phyloP scores from a whole-genome alignment of 169 alveolate genomes.

The Cryptosporidium canis region DNA sequence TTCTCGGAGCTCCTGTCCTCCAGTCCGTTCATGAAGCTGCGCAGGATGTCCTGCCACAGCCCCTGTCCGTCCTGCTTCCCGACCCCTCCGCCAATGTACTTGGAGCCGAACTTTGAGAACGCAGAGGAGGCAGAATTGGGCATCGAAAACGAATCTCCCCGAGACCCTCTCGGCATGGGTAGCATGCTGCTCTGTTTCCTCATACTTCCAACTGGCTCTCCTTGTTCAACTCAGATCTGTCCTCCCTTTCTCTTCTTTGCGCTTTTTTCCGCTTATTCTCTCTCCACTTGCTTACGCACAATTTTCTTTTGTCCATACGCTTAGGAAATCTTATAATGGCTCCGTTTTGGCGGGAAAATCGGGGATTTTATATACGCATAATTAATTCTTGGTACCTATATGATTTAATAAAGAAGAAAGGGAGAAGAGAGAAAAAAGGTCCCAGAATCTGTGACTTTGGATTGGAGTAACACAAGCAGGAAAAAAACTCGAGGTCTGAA shows the following conservation, averaged over 20 bases:
- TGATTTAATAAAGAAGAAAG: not conserved
- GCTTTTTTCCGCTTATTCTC: not conserved
- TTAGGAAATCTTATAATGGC: constrained; percentile 13
- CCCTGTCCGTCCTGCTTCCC: constrained; percentile 46
- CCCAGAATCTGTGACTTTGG: too few relatives aligned
- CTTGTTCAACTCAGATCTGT: not conserved
- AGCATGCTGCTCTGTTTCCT: constrained; percentile 63
- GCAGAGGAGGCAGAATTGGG: constrained; percentile 28
- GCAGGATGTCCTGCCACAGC: constrained; percentile 55
- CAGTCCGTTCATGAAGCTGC: not conserved
- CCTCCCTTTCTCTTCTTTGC: not conserved
- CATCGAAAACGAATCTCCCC: constrained; percentile 43
- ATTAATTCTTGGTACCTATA: constrained; percentile 18
- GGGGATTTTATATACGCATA: constrained; percentile 19
- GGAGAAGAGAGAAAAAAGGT: not conserved
- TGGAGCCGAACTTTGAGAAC: constrained; percentile 35
- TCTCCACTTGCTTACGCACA: not conserved
- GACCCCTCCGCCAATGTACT: constrained; percentile 5
- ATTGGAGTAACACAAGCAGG: too few relatives aligned
- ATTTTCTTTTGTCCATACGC: not conserved
- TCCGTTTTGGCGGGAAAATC: not conserved
- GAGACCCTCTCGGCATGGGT: constrained; percentile 48
- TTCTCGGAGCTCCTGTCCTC: not conserved
- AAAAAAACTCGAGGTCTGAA: too few relatives aligned
- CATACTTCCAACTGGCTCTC: constrained; percentile 12